Conservation (phyloP, 352 stramenopile genomes). For the Phytophthora boehmeriae region DNA sequence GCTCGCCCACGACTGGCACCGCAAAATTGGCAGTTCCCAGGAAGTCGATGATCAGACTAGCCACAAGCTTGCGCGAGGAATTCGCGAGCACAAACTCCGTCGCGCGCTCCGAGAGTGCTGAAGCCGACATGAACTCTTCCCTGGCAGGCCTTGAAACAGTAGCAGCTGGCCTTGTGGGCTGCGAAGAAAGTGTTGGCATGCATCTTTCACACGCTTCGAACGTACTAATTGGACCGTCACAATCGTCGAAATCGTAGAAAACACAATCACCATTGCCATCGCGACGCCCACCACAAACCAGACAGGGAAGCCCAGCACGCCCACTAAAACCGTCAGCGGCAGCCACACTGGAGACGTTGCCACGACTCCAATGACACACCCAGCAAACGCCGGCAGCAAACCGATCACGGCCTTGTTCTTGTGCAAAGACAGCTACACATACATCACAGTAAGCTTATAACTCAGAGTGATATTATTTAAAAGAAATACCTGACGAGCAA, state of each 20-base stretch:
- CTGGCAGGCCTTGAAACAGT: conserved; percentile 56
- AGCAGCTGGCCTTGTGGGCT: conserved; percentile 66
- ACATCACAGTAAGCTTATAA: neutral
- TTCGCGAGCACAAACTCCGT: conserved; percentile 61
- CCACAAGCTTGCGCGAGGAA: conserved; percentile 61
- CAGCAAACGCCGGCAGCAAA: conserved; percentile 50
- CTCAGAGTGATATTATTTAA: no score
- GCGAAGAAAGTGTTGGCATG: conserved; percentile 49
- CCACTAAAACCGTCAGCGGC: conserved; percentile 57
- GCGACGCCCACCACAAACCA: conserved; percentile 58
- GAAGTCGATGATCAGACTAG: conserved; percentile 89
- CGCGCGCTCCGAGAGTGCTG: conserved; percentile 34
- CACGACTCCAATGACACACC: conserved; percentile 49
- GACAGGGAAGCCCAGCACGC: conserved; percentile 62
- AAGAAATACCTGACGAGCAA: conserved; percentile 63
- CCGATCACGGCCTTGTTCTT: conserved; percentile 61
- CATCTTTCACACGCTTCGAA: conserved; percentile 50
- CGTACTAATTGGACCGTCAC: conserved; percentile 52
- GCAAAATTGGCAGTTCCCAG: conserved; percentile 89
- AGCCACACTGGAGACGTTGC: conserved; percentile 64
- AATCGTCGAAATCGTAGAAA: conserved; percentile 57
- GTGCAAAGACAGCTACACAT: conserved; percentile 55
- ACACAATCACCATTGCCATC: conserved; percentile 47
- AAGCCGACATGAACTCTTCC: conserved; percentile 35
- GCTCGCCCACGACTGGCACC: conserved; percentile 88